Evolutionary conservation across 2,329 filamentous ascomycete genomes (phyloP).

Genomic region (Mycosphaerella sp.): DNA sequence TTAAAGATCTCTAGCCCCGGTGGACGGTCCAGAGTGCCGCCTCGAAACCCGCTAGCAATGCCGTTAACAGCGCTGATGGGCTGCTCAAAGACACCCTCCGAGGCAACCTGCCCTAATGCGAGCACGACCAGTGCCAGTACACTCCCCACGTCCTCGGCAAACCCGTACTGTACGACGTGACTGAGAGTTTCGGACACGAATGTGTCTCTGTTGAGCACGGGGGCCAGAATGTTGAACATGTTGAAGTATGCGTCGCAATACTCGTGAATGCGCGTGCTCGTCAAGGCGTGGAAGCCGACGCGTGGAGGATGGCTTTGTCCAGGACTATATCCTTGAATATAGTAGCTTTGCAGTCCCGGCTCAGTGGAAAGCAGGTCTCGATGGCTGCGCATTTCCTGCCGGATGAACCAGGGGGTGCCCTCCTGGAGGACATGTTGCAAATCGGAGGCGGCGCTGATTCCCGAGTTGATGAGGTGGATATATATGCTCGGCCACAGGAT

Average conservation of each 20-base stretch:
- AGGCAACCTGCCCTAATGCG: slow-evolving; percentile 53
- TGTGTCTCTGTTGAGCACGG: slow-evolving; percentile 51
- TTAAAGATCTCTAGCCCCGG: slow-evolving; percentile 57
- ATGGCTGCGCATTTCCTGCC: slow-evolving; percentile 32
- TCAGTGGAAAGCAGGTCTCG: slow-evolving; percentile 27
- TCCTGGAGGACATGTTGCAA: slow-evolving; percentile 35
- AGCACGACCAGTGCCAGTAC: slow-evolving; percentile 53
- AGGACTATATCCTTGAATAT: slow-evolving; percentile 13
- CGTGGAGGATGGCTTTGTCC: slow-evolving; percentile 17
- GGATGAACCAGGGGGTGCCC: slow-evolving; percentile 37
- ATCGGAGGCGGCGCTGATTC: slow-evolving; percentile 31
- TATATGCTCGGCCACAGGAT: slow-evolving; percentile 43
- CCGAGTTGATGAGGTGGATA: slow-evolving; percentile 33
- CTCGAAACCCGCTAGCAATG: slow-evolving; percentile 48
- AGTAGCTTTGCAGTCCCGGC: slow-evolving; percentile 24
- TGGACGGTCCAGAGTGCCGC: slow-evolving; percentile 45
- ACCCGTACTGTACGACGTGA: slow-evolving; percentile 44
- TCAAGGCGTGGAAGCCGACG: slow-evolving; percentile 35
- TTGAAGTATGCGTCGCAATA: slow-evolving; percentile 53
- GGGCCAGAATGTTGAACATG: slow-evolving; percentile 53
- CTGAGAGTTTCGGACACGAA: slow-evolving; percentile 47
- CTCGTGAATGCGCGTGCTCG: slow-evolving; percentile 46
- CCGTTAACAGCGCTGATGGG: slow-evolving; percentile 43
- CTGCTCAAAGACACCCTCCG: slow-evolving; percentile 45
- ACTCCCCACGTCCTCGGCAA: slow-evolving; percentile 45